These are phyloP conservation scores for Verticillium isaacii DNA, from an alignment of 2,329 filamentous ascomycete genomes.

Conservation along the genomic window DNA sequence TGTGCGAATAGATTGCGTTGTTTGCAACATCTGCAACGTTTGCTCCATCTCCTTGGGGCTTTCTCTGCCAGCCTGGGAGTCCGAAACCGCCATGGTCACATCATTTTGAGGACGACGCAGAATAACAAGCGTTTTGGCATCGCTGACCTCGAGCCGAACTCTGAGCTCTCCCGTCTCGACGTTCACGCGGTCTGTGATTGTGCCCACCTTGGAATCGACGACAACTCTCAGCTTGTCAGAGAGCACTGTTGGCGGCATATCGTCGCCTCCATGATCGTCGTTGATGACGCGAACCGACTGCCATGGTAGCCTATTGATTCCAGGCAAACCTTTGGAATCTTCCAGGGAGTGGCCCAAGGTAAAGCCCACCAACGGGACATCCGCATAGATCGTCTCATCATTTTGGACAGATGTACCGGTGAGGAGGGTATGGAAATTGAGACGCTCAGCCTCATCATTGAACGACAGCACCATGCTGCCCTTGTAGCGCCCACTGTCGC, in stretches of 20 bases:
- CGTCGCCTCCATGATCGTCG: constrained; percentile 58
- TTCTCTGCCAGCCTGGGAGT: constrained; percentile 59
- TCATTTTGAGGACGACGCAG: constrained; percentile 72
- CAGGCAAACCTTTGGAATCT: constrained; percentile 43
- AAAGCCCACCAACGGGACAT: constrained; percentile 62
- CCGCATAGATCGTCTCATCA: constrained; percentile 66
- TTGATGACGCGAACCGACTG: constrained; percentile 69
- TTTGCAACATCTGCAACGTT: constrained; percentile 55
- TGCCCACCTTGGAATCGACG: constrained; percentile 70
- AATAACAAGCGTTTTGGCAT: constrained; percentile 58
- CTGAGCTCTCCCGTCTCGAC: constrained; percentile 70
- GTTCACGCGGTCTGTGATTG: constrained; percentile 79
- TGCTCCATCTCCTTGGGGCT: constrained; percentile 58
- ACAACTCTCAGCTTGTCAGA: constrained; percentile 74
- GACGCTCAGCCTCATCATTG: constrained; percentile 64
- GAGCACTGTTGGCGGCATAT: constrained; percentile 62
- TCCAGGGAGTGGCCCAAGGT: constrained; percentile 52
- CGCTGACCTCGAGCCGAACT: constrained; percentile 58
- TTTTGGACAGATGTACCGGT: constrained; percentile 65
- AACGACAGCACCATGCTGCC: constrained; percentile 77
- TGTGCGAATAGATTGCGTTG: constrained; percentile 63
- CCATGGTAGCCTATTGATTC: constrained; percentile 54
- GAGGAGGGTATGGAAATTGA: constrained; percentile 66
- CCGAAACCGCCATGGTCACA: constrained; percentile 69
- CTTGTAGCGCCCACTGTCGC: constrained; percentile 59